Evolutionary conservation across 768 basidiomycete genomes (phyloP).

Genomic region (Amanita rubescens): DNA sequence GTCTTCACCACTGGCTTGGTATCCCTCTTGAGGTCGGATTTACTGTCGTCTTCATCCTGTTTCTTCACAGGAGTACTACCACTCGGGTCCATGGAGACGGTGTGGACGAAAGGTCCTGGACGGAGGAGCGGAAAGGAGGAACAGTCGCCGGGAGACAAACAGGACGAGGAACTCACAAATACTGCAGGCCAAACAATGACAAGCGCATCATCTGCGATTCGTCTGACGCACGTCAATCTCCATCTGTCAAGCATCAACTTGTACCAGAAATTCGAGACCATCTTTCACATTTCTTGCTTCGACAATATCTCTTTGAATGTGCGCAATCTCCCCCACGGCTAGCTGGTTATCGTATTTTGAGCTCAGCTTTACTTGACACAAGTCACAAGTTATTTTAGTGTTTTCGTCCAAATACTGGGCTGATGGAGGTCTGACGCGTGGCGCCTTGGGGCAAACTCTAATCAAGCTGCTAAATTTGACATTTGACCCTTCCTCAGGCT

Average conservation of each 20-base stretch:
- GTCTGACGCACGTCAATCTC: background rate
- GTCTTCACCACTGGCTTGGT: constrained; percentile 70
- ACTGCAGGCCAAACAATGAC: constrained; percentile 13
- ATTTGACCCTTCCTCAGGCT: background rate
- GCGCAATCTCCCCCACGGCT: background rate
- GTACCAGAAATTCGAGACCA: no score
- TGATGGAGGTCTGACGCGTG: background rate
- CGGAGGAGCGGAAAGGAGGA: constrained; percentile 14
- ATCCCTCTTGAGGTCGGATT: constrained; percentile 49
- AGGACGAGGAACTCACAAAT: constrained; percentile 7
- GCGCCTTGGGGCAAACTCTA: background rate
- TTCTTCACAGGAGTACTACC: constrained; percentile 42
- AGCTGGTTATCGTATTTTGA: background rate
- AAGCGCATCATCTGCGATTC: constrained; percentile 2
- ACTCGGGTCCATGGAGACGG: constrained; percentile 29
- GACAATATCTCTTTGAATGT: background rate
- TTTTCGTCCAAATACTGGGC: background rate
- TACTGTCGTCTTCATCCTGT: constrained; percentile 48
- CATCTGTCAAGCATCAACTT: background rate
- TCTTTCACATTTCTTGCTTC: background rate
- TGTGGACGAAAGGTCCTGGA: constrained; percentile 12
- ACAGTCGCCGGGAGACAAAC: constrained; percentile 16
- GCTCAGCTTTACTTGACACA: background rate
- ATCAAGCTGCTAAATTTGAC: background rate
- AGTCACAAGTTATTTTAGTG: background rate